Conservation (phyloP, 2,329 filamentous ascomycete species). For the Apiospora saccharicola region DNA sequence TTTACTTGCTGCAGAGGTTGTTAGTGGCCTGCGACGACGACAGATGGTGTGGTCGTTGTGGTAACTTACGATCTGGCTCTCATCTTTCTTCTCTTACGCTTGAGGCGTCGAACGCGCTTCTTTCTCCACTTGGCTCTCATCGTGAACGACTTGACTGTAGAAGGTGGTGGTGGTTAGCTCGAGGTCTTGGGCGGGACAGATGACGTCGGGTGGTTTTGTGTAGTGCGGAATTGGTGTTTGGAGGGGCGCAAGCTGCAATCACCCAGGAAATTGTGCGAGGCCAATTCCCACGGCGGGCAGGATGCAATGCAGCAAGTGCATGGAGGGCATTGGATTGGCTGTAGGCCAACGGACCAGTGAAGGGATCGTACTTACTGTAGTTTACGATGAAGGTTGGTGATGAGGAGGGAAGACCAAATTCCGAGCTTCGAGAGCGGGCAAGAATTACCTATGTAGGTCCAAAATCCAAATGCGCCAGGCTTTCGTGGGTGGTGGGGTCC, state of each 20-base stretch:
- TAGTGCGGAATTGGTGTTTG: conserved; percentile 5
- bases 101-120: conserved; percentile 97
- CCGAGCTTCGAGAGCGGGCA: background rate
- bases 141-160: conserved; percentile 46
- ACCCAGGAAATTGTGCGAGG: background rate
- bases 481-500: conserved; percentile 22
- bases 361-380: conserved; percentile 1
- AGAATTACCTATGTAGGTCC: conserved; percentile 22
- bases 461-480: conserved; percentile 14
- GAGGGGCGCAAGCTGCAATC: conserved; percentile 7
- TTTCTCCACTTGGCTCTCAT: conserved; percentile 99
- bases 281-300: background rate
- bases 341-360: background rate
- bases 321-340: background rate
- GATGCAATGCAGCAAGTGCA: background rate
- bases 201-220: background rate
- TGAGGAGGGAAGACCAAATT: background rate
- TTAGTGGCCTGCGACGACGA: background rate
- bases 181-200: conserved; percentile 1
- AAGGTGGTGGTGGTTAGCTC: conserved; percentile 7
- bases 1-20: conserved; percentile 44
- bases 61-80: conserved; percentile 87
- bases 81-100: conserved; percentile 99
- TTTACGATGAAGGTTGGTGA: conserved; percentile 21
- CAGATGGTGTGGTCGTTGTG: background rate